Base-by-base conservation (phyloP, 129 eudicot species). In the Ambrosia trifida region DNA sequence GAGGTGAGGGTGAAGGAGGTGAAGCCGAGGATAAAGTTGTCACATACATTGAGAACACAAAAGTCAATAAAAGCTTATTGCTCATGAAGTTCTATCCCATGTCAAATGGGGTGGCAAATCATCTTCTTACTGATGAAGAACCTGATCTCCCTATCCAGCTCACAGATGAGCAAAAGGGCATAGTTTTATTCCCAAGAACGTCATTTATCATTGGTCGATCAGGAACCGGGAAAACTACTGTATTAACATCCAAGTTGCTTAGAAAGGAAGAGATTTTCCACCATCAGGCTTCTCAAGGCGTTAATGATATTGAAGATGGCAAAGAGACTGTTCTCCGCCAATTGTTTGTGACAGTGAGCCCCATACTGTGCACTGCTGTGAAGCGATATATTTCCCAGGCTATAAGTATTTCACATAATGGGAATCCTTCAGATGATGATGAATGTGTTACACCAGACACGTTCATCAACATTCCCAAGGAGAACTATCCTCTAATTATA, bases 81-180 rank as follows among this genome's bases (percentile, higher is more conserved):
- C 68, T 63, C 3, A 63, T 63, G 68, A 63, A 35, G 13, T 63
- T 63, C 50, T 63, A 63, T 49, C 38, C 68, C 31, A n/a, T n/a
- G n/a, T n/a, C n/a, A n/a, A n/a, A n/a, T n/a, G n/a, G n/a, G n/a
- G 36, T 63, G 50, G 36, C 68, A 4, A 7, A 46, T 36, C 38
- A 38, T 46, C 68, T n/a, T n/a, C n/a, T n/a, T n/a, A n/a, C n/a
- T n/a, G n/a, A n/a, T n/a, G n/a, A n/a, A n/a, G n/a, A n/a, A n/a
- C n/a, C n/a, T n/a, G n/a, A n/a, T n/a, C n/a, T n/a, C n/a, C n/a
- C n/a, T 28, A 63, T 63, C 47, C 49, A 36, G 38, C 13, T 45
- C 51, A 45, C 51, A 3, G 11, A 45, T 8, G 51, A 45, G 11
- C 51, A 45, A 45, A 45, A 8, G 51, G 51, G 11, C 51, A 45